A percentile compares a stretch with the other conserved stretches of the same genome.
phyloP scores from a whole-genome alignment of 768 basidiomycete genomes.

The Scleroderma citrinum region DNA sequence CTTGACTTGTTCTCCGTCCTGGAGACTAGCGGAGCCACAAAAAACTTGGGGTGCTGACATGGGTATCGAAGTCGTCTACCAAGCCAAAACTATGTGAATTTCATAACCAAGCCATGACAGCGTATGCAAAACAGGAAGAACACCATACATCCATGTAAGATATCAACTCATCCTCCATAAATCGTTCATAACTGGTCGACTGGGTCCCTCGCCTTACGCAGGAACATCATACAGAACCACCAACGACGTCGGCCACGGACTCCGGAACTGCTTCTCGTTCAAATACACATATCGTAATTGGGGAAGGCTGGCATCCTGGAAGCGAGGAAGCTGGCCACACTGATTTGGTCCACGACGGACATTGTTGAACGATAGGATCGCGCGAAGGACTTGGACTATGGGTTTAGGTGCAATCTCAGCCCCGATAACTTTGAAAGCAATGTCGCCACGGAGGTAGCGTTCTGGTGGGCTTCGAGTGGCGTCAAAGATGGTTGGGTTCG shows the following conservation, averaged over 20 bases:
- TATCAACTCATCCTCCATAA: too few relatives aligned
- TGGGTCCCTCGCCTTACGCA: constrained; percentile 12
- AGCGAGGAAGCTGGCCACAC: constrained; percentile 60
- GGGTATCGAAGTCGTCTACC: too few relatives aligned
- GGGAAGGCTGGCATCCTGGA: constrained; percentile 41
- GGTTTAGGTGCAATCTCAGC: constrained; percentile 54
- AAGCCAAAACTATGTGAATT: too few relatives aligned
- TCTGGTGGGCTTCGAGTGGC: constrained; percentile 38
- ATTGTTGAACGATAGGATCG: constrained; percentile 51
- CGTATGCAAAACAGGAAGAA: too few relatives aligned
- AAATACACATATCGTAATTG: constrained; percentile 54
- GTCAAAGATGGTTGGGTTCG: constrained; percentile 41
- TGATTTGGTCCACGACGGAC: constrained; percentile 62
- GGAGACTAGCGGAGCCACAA: too few relatives aligned
- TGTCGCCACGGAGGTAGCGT: constrained; percentile 44
- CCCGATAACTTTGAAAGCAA: constrained; percentile 44
- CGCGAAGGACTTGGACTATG: constrained; percentile 57
- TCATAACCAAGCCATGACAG: too few relatives aligned
- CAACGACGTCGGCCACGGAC: constrained; percentile 67
- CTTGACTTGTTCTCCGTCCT: too few relatives aligned
- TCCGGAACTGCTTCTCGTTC: constrained; percentile 39
- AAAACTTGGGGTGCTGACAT: too few relatives aligned
- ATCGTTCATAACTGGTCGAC: too few relatives aligned
- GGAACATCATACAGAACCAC: constrained; percentile 39
- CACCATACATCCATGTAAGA: too few relatives aligned